Base-by-base conservation (phyloP, 202 grass and related monocot species). In the Eragrostis tef region DNA sequence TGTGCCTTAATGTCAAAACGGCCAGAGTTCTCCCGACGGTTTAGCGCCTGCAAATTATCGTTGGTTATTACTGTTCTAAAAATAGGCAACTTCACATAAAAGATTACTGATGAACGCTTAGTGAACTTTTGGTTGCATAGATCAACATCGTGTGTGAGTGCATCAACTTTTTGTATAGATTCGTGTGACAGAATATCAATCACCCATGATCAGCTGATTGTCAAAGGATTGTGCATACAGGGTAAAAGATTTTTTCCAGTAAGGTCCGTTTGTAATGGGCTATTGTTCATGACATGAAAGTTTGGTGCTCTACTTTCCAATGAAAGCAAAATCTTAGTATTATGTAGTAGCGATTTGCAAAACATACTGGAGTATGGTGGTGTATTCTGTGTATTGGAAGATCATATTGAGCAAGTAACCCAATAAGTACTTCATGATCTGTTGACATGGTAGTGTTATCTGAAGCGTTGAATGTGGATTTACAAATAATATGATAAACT, bases 1-100 rank as follows among this genome's bases (percentile, higher is more conserved):
- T 96, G 73, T 41, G 83, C 34, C 9, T 66, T 77, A 64, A 90
- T 76, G 79, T 87, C 77, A 50, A 92, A 92, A 63, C 77, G 93
- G 25, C 90, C 93, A 24, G 90, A 79, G 31, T 87, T 87, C 19
- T 84, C 68, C 20, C 9, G 41, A 25, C 29, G 75, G 79, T 90
- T 96, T 74, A 96, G 59, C 56, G 83, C 86, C 93, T 96, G 86
- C 67, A 71, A 29, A 7, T 49, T 21, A 59, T 65, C 69, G 9
- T 29, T 64, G 83, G 26, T 41, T 84, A 57, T 57, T 64, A 73
- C 57, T 16, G 56, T 59, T 73, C 27, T 76, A 48, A 79, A 43
- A 61, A 51, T 57, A 50, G 19, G 64, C 29, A 84, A 52, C 20
- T 26, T 58, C 43, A 48, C 72, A 77, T 41, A 73, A 51, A 72